Evolutionary conservation across 306 rosid genomes (phyloP).

Genomic region (Chamaecrista fasciculata): DNA sequence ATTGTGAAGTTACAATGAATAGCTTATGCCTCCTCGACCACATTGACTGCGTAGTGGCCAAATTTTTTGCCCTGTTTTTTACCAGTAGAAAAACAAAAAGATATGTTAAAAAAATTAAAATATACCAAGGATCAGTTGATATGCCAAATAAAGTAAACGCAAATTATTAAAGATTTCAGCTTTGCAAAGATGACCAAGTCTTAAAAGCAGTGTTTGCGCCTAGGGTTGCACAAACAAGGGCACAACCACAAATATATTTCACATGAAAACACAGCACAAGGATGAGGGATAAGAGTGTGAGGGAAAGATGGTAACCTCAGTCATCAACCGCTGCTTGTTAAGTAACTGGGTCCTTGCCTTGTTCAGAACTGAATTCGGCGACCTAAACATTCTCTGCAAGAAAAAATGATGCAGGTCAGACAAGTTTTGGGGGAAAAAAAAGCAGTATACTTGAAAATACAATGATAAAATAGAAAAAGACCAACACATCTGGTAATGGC

Average conservation of each 20-base stretch:
- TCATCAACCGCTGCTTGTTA: slow-evolving; percentile 71
- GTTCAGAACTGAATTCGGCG: slow-evolving; percentile 65
- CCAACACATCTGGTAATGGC: background rate
- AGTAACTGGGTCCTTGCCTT: slow-evolving; percentile 81
- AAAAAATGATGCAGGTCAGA: background rate
- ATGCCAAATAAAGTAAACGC: background rate
- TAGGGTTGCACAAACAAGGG: no score
- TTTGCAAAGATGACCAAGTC: no score
- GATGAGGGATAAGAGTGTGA: background rate
- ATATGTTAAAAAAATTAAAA: background rate
- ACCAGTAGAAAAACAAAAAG: background rate
- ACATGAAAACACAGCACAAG: no score
- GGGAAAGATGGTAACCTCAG: slow-evolving; percentile 50
- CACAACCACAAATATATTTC: no score
- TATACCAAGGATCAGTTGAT: background rate
- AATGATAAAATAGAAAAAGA: background rate
- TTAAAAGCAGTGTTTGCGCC: no score
- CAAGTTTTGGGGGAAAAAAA: background rate
- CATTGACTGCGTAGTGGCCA: slow-evolving; percentile 61
- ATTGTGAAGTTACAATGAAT: background rate
- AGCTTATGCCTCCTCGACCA: slow-evolving; percentile 38
- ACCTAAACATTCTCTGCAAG: slow-evolving; percentile 65
- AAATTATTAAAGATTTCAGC: no score
- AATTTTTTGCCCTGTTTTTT: slow-evolving; percentile 57
- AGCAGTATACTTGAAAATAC: background rate